A percentile compares a stretch with the other conserved stretches of the same genome.
Conservation (phyloP, 306 rosid genomes). For the Oemleria cerasiformis region DNA sequence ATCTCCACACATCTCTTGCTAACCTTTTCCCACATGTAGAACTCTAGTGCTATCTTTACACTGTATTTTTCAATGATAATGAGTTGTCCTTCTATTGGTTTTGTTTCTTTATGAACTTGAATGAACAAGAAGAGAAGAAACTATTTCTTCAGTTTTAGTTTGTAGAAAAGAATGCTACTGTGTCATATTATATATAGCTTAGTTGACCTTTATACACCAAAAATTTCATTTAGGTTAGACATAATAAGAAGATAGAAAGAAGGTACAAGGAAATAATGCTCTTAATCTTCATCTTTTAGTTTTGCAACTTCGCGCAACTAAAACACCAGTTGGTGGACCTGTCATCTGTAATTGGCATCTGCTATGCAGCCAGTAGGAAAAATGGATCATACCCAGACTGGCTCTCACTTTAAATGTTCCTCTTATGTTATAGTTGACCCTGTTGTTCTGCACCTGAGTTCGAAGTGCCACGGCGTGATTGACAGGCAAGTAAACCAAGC, state of each 20-base stretch:
- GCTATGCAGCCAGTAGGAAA: constrained; percentile 63
- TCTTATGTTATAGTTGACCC: constrained; percentile 51
- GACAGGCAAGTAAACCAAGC: constrained; percentile 75
- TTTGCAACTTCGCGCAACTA: constrained; percentile 64
- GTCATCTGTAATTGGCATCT: constrained; percentile 81
- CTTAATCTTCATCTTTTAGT: constrained; percentile 46
- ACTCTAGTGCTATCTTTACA: neutral
- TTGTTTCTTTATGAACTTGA: neutral
- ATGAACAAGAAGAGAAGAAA: neutral
- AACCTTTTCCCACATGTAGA: constrained; percentile 12
- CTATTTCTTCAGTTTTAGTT: neutral
- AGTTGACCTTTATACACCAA: constrained; percentile 17
- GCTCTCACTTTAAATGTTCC: constrained; percentile 73
- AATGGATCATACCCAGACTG: constrained; percentile 54
- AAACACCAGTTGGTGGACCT: constrained; percentile 73
- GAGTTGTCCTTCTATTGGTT: neutral
- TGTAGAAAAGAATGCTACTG: constrained; percentile 12
- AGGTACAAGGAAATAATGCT: constrained; percentile 4
- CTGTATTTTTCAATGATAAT: neutral
- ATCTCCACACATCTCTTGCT: constrained; percentile 15
- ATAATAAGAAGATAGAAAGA: constrained; percentile 18
- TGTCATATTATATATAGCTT: neutral
- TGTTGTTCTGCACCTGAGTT: constrained; percentile 63
- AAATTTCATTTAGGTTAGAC: constrained; percentile 15
- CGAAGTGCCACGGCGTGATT: constrained; percentile 66